Evolutionary conservation across 116 monocot species (phyloP), one percentile per base, ranked within the genome.

Genomic region (Papilionanthe hybrid): DNA sequence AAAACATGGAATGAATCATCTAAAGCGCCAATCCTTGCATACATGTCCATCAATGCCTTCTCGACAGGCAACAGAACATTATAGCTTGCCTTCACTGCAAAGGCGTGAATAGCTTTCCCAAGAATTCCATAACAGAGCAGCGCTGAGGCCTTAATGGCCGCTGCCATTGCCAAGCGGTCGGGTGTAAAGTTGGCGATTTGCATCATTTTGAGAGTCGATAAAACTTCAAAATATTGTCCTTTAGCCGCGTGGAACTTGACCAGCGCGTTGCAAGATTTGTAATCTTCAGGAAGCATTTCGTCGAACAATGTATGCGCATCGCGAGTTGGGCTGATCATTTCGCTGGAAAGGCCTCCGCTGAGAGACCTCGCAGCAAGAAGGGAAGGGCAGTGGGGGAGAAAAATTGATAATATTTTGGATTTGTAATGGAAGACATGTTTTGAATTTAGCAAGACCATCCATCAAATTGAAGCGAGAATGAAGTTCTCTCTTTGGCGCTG

Each of bases 31-130:
- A 81, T 85, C 47, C 79, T 85, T 42, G 85, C 79, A 75, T 94
- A 90, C 85, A 84, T 78, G 65, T 90, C 82, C 83, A 89, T 90
- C 37, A 94, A 42, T 27, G 88, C 82, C 82, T 94, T 94, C 18
- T 79, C 72, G 5, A 87, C 85, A 18, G 76, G 74, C 15, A 69
- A 12, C 42, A 19, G 4, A 5, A 22, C 13, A n/a, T 55, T 17
- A 41, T 73, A 82, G 1, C 82, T 85, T 19, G 18, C 57, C 81
- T 82, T 91, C 20, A 83, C 27, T 0, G 85, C 77, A 53, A 87
- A 88, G 30, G 79, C 88, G 73, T 94, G 94, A 29, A 91, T 47
- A 22, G 91, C 76, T 48, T 42, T 76, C 15, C 85, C 85, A 13
- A 82, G 69, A 1, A 20, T 42, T 0, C 56, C 49, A 65, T 29